Evolutionary conservation across 2,329 filamentous ascomycete genomes (phyloP), one percentile per base, ranked within the genome.

Genomic region (Paramyrothecium roridum): DNA sequence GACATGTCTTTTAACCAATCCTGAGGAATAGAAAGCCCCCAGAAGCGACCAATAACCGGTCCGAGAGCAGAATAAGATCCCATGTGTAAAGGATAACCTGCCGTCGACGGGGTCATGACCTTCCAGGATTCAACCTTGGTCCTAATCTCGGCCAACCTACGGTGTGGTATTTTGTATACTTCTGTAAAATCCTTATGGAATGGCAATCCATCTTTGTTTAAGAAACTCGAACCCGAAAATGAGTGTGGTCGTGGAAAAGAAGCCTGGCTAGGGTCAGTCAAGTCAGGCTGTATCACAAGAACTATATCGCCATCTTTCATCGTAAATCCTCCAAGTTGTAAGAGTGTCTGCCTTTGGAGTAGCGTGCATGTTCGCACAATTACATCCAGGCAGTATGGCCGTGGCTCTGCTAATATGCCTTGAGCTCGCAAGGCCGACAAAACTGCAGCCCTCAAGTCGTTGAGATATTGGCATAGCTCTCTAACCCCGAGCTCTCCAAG

Each of bases 31-130:
- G 20, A 20, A 16, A 52, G 17, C 17, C n/a, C 12, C 23, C 16
- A 37, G 22, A 52, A 52, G 17, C 30, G 23, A 12, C 50, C 50
- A 19, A 52, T 22, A 17, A 52, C 22, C 13, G 50, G 34, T 21
- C 50, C 50, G 8, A 52, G 50, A 34, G 30, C 50, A 16, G 50
- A 52, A 8, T 34, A 26, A n/a, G 50, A 52, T 11, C 50, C 50
- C 50, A 52, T 52, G n/a, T 52, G 50, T 3, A 52, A 13, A 19
- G 50, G 50, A n/a, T 33, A 52, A 17, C 50, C 50, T 13, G 34
- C 34, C 26, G 30, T 33, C 21, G 50, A 52, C 26, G 21, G 50
- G 13, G 50, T 52, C 13, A 33, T 16, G 50, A 17, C 16, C 21
- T 40, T 52, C 50, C 50, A 52, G 16, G 23, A 52, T 34, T 40